phyloP scores from a whole-genome alignment of 805 yeast genomes.

The Lipomyces lipofer region DNA sequence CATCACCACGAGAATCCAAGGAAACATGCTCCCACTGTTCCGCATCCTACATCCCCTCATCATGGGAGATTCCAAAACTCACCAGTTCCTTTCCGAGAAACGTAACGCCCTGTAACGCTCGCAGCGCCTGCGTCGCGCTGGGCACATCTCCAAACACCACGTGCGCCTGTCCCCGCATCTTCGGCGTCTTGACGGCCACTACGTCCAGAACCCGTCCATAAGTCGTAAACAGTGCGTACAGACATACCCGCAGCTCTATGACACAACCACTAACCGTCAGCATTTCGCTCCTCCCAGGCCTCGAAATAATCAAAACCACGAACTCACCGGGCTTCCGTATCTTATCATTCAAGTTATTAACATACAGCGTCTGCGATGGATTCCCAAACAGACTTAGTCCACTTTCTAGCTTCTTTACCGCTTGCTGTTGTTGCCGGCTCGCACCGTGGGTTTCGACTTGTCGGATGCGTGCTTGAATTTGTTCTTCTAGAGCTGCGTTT shows the following conservation, averaged over 20 bases:
- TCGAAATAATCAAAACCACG: not conserved
- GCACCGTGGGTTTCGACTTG: slow-evolving; percentile 5
- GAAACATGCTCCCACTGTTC: not conserved
- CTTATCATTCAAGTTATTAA: slow-evolving; percentile 44
- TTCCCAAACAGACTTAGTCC: slow-evolving; percentile 12
- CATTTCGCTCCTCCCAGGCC: not conserved
- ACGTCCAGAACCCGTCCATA: slow-evolving; percentile 43
- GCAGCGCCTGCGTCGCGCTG: slow-evolving; percentile 39
- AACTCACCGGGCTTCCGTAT: slow-evolving; percentile 37
- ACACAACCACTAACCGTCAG: not conserved
- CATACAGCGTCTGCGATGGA: slow-evolving; percentile 41
- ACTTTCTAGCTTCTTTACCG: not conserved
- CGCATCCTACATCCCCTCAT: too few relatives aligned
- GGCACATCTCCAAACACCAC: slow-evolving; percentile 39
- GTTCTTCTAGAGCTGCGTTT: slow-evolving; percentile 1
- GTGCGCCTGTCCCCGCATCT: slow-evolving; percentile 49
- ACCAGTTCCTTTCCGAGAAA: slow-evolving; percentile 42
- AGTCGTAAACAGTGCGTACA: slow-evolving; percentile 43
- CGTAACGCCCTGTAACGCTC: slow-evolving; percentile 36
- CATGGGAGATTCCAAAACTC: too few relatives aligned
- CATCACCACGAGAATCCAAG: not conserved
- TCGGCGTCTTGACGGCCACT: slow-evolving; percentile 41
- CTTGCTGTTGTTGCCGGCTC: not conserved
- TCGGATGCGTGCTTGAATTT: slow-evolving; percentile 7
- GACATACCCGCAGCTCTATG: slow-evolving; percentile 38